Evolutionary conservation across 768 basidiomycete genomes (phyloP).

Genomic region (Boletales sp.): DNA sequence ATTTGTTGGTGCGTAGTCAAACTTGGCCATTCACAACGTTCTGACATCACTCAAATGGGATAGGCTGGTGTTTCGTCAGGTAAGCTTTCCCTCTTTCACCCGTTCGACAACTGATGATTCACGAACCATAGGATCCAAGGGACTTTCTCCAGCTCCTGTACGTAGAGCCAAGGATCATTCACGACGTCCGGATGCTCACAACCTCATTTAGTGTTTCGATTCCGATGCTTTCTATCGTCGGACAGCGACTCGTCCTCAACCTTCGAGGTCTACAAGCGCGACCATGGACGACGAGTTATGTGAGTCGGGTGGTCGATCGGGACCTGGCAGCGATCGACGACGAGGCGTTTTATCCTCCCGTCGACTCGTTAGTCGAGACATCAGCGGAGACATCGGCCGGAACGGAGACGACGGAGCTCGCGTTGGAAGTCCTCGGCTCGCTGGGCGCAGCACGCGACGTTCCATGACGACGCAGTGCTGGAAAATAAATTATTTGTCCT

Average conservation of each 20-base stretch:
- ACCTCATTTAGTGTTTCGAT: constrained; percentile 9
- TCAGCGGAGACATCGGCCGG: background rate
- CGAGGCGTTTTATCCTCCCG: background rate
- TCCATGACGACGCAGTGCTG: too few species aligned
- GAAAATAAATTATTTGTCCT: too few species aligned
- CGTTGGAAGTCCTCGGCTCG: too few species aligned
- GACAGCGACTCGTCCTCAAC: constrained; percentile 20
- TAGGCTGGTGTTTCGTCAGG: constrained; percentile 6
- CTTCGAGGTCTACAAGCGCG: constrained; percentile 6
- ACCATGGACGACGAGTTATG: constrained; percentile 2
- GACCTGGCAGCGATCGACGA: constrained; percentile 4
- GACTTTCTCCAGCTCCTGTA: constrained; percentile 8
- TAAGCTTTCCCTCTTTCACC: background rate
- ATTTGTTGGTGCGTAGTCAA: constrained; percentile 8
- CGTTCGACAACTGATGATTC: background rate
- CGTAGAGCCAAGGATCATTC: background rate
- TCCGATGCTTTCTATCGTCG: constrained; percentile 12
- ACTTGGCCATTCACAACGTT: background rate
- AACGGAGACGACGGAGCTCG: background rate
- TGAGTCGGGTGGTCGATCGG: constrained; percentile 7
- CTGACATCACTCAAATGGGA: background rate
- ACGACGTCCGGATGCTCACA: background rate
- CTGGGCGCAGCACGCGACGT: too few species aligned
- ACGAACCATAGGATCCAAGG: constrained; percentile 2
- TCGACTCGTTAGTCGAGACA: background rate